Base-by-base conservation (phyloP, 441 rosid genomes). In the Gossypium laxum region DNA sequence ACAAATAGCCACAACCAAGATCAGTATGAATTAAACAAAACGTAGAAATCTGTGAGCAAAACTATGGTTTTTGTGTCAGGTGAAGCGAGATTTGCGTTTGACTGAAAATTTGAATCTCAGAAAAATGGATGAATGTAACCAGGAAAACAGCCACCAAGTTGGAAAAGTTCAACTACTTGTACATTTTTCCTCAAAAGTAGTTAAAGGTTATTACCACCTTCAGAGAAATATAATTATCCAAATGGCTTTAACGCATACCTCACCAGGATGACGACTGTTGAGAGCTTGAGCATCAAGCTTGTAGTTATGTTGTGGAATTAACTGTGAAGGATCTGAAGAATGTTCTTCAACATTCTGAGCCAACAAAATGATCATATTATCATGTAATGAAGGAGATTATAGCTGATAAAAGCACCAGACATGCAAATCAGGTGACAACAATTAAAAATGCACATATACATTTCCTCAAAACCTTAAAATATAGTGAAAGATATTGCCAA, bases 271-370 rank as follows among this genome's bases (percentile, higher is more conserved):
- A 76, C 91, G 95, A 69, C 82, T 88, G 81, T 89, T 92, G 60
- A 91, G 59, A n/a, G 98, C 82, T 78, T 91, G 92, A 64, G 79
- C 97, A 79, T 92, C 96, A 55, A 95, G 95, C 85, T 88, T 95
- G 92, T 95, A 95, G 80, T 91, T 92, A 77, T 92, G 99, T 74
- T 95, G 99, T 5, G 99, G 98, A 80, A 89, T 85, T 75, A 95
- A 77, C 72, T 88, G 89, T 8, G 90, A 86, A 24, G 88, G 88
- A 83, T 91, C 98, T 73, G 90, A 75, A 70, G 92, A 71, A 57
- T 84, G 85, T 21, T 88, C 88, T 80, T 89, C 98, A 78, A 86
- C 74, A 83, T 95, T 89, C 98, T 95, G 75, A 32, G 77, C 18
- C 72, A 78, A 38, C 75, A 81, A 78, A 77, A 76, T 18, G 6